Conservation (phyloP, 257 asterid genomes). For the Lycium ferocissimum region DNA sequence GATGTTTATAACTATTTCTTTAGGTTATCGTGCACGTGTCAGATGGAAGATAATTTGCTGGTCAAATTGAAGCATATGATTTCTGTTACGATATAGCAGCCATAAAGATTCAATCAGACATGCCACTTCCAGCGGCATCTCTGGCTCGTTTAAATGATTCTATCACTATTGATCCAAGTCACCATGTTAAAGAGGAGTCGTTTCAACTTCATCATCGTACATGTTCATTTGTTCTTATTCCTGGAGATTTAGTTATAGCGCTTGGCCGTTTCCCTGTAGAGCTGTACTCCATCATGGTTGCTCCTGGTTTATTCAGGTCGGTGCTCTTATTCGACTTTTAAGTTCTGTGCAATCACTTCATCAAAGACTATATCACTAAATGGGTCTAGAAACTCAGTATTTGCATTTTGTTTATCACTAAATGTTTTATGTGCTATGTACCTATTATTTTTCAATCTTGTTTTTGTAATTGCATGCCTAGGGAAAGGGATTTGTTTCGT, state of each 20-base stretch:
- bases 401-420: too few species aligned
- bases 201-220: constrained; percentile 8
- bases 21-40: not conserved
- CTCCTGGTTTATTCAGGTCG: constrained; percentile 25
- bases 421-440: too few species aligned
- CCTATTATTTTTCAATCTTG: too few species aligned
- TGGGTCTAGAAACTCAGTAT: too few species aligned
- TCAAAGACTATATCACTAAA: too few species aligned
- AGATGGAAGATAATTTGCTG: not conserved
- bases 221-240: not conserved
- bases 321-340: not conserved
- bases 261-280: not conserved
- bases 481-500: too few species aligned
- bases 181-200: not conserved
- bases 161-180: not conserved
- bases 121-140: not conserved
- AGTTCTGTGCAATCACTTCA: not conserved
- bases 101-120: not conserved
- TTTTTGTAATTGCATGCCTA: too few species aligned
- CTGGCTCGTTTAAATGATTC: constrained; percentile 2
- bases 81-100: not conserved
- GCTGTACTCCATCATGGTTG: constrained; percentile 17
- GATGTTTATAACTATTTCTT: not conserved
- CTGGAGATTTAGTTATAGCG: constrained; percentile 23
- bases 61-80: not conserved